These are phyloP conservation scores for Colletotrichum siamense DNA, from an alignment of 2,329 filamentous ascomycete genomes.

Conservation along the genomic window DNA sequence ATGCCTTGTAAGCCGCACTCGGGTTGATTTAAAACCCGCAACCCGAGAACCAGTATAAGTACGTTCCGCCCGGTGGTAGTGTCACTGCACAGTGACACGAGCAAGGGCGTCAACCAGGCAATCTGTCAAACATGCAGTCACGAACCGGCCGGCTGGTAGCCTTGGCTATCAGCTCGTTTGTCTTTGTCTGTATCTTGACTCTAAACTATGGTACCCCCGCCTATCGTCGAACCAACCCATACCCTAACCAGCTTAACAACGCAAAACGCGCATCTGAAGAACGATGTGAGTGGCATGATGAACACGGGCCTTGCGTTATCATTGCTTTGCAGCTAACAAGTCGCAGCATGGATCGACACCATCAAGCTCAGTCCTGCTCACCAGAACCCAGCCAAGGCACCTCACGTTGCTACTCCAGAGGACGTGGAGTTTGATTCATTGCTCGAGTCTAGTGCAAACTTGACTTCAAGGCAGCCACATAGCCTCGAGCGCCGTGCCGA, in stretches of 20 bases:
- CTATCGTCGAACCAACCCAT: neutral
- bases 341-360: neutral
- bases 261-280: neutral
- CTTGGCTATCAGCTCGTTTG: neutral
- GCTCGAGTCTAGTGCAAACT: neutral
- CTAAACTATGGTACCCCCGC: fast-evolving
- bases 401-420: neutral
- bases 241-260: neutral
- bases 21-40: neutral
- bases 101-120: neutral
- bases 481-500: neutral
- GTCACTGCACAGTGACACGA: neutral
- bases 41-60: neutral
- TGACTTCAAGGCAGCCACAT: neutral
- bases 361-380: neutral
- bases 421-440: neutral
- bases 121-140: neutral
- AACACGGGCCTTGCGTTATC: fast-evolving
- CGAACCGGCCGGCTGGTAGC: neutral
- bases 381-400: neutral
- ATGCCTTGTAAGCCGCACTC: neutral
- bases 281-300: neutral
- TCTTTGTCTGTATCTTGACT: neutral
- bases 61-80: neutral
- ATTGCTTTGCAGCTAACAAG: neutral